These are phyloP conservation scores for Cyclotella kingstonii DNA, from an alignment of 108 stramenopile species.

Conservation along the genomic window DNA sequence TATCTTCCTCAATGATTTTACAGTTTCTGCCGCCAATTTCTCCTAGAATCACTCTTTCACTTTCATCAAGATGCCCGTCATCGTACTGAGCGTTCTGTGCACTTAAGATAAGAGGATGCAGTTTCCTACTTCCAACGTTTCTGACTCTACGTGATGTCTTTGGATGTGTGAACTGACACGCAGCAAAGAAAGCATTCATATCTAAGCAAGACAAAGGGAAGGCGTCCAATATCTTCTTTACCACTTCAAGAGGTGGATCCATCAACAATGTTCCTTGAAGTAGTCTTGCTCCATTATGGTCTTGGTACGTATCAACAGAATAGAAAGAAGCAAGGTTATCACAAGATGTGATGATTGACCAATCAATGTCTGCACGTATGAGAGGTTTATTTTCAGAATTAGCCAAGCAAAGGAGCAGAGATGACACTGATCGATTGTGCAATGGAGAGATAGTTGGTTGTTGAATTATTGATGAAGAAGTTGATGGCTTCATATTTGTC, in stretches of 20 bases:
- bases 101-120: not conserved
- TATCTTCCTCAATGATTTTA: slow-evolving; percentile 5
- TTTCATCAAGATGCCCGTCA: not conserved
- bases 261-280: slow-evolving; percentile 37
- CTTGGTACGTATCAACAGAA: slow-evolving; percentile 4
- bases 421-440: slow-evolving; percentile 7
- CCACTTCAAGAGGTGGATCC: slow-evolving; percentile 39
- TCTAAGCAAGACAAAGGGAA: slow-evolving; percentile 42
- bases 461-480: slow-evolving; percentile 23
- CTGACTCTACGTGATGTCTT: slow-evolving; percentile 21
- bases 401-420: slow-evolving; percentile 20
- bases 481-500: not conserved
- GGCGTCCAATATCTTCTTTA: slow-evolving; percentile 34
- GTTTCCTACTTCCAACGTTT: not conserved
- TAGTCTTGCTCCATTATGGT: slow-evolving; percentile 22
- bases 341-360: slow-evolving; percentile 29
- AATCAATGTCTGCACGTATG: slow-evolving; percentile 41
- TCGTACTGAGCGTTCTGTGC: slow-evolving; percentile 1
- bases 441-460: slow-evolving; percentile 2
- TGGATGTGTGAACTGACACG: slow-evolving; percentile 47
- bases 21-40: too few relatives aligned
- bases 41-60: not conserved
- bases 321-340: slow-evolving; percentile 20
- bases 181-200: slow-evolving; percentile 51
- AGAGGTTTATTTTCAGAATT: slow-evolving; percentile 39